A percentile compares a stretch with the other conserved stretches of the same genome.
Evolutionary conservation across 306 rosid genomes (phyloP).

Genomic region (apple (Malus domestica)): DNA sequence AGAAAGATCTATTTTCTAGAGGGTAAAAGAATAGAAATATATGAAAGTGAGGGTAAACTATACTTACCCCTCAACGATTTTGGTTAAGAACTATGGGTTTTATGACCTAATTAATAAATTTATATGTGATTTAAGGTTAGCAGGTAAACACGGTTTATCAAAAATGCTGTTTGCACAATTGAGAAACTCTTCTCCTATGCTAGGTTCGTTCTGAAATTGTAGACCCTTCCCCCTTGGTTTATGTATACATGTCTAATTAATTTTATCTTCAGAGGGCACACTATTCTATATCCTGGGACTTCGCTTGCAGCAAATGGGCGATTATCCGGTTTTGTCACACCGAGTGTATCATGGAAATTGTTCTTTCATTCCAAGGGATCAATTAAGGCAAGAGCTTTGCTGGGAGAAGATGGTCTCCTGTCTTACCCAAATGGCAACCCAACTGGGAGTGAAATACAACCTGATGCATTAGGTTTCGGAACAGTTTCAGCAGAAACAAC

Average conservation of each 20-base stretch:
- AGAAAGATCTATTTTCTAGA: no score
- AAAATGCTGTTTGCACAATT: no score
- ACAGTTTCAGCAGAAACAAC: slow-evolving; percentile 23
- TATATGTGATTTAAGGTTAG: neutral
- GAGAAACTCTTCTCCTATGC: no score
- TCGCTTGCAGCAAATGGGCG: slow-evolving; percentile 3
- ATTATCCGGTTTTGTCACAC: slow-evolving; percentile 7
- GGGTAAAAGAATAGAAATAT: no score
- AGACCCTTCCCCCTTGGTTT: neutral
- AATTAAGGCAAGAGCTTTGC: slow-evolving; percentile 22
- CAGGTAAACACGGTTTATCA: neutral
- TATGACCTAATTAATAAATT: neutral
- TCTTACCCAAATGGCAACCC: slow-evolving; percentile 16
- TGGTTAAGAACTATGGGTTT: neutral
- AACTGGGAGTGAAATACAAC: slow-evolving; percentile 15
- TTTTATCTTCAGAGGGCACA: slow-evolving; percentile 10
- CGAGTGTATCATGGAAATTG: slow-evolving; percentile 16
- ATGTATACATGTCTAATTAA: neutral
- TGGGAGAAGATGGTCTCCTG: slow-evolving; percentile 42
- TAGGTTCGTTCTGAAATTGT: no score
- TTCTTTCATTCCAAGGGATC: slow-evolving; percentile 14
- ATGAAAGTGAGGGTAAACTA: no score
- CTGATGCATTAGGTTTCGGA: slow-evolving; percentile 26
- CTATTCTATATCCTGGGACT: neutral
- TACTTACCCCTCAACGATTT: no score